Base-by-base conservation (phyloP, 176 grass and related monocot species). In the Dactylis glomerata region DNA sequence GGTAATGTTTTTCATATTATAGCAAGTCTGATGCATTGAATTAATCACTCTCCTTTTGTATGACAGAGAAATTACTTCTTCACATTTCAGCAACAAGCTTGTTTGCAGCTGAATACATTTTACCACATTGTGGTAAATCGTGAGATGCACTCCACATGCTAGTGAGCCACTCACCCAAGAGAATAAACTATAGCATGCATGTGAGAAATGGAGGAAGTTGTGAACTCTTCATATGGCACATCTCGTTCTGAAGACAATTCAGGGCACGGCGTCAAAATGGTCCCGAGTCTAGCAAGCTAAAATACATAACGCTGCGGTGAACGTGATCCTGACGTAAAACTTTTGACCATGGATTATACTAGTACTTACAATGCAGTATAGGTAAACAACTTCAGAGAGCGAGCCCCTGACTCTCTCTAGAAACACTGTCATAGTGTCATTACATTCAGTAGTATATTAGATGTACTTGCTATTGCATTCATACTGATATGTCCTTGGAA, bases 281-380 rank as follows among this genome's bases (percentile, higher is more conserved):
- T 83, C 80, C 61, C 61, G 34, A 30, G 28, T 59, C 23, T 27
- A 42, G 61, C 77, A 14, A 78, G n/a, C n/a, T 41, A 72, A 72
- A 40, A 72, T 78, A 88, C 63, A 63, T 23, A 63, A 7, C 3
- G 10, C 3, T n/a, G 49, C 5, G 14, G 45, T 59, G 69, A 50
- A 54, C 52, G 2, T 88, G 86, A 40, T 88, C 45, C 57, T 55
- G 24, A 49, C 78, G 33, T 55, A 55, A 81, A 75, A n/a, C 50
- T 83, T 63, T 73, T 88, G 52, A 88, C 66, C 54, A 44, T 37
- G 64, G 54, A 73, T 83, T 38, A 68, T 55, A 69, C 23, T 58
- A 42, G 41, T 1, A 42, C 41, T 42, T 42, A 42, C 41, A 42
- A 42, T 42, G 41, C 41, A 11, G 41, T 42, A 10, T 10, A 42